Evolutionary conservation across 1,139 yeast genomes (phyloP), one percentile per base, ranked within the genome.

Genomic region (Candida sp.): DNA sequence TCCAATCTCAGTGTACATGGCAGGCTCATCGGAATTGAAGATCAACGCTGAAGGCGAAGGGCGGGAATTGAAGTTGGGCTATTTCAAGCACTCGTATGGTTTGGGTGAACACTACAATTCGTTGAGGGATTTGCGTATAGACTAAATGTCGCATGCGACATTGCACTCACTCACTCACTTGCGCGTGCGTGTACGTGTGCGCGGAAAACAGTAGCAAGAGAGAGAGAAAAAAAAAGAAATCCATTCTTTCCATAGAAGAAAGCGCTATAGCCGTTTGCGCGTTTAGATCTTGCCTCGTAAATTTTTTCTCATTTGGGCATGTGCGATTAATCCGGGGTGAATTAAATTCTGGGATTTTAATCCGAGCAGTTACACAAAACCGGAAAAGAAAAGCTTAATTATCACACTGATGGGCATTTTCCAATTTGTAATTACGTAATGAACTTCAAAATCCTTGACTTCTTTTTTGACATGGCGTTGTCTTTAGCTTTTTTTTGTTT

Each of bases 81-180:
- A 86, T 65, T 94, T 90, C 66, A 88, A 87, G 67, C 96, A 92
- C 66, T 83, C 85, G 32, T 93, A 85, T 66, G 96, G 97, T 0
- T 77, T 94, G 40, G 98, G 98, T 40, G 98, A 93, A 70, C 99
- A 94, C 70, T 94, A 94, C 68, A 93, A 94, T 66, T 90, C 98
- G 4, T 72, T 92, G 49, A 79, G 86, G 53, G 90, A 85, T 66
- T 28, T 44, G 30, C 9, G 37, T 8, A 17, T 12, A 11, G 23
- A 22, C 6, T 25, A 41, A 31, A 41, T 41, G 44, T 41, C 44
- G 44, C 22, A 9, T 22, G 44, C 35, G 44, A 28, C 34, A 41
- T 30, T 27, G 17, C 17, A 17, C 17, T 17, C 17, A 17, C 17
- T 17, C 17, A 17, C 17, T 17, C n/a, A n/a, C n/a, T n/a, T n/a